phyloP scores from a whole-genome alignment of 1,284 basidiomycete species.

The Ustanciosporium gigantosporum region DNA sequence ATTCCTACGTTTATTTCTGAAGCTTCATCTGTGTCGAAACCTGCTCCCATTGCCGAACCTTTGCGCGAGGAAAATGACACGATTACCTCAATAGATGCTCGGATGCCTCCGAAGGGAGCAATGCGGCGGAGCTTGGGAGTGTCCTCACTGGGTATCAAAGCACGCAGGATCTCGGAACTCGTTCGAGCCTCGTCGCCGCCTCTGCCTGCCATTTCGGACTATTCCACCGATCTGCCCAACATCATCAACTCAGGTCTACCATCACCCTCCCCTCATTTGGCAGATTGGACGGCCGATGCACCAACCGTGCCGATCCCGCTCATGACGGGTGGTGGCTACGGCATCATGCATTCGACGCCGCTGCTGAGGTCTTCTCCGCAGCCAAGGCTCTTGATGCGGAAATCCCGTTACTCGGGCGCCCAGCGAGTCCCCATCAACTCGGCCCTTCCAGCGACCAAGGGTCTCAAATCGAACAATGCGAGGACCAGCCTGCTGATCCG shows the following conservation, averaged over 20 bases:
- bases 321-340: not conserved
- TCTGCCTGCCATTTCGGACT: slow-evolving; percentile 17
- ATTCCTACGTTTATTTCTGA: slow-evolving; percentile 1
- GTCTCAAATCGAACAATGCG: slow-evolving; percentile 1
- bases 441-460: not conserved
- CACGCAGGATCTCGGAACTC: slow-evolving; percentile 30
- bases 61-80: not conserved
- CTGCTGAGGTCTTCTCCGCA: not conserved
- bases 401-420: slow-evolving; percentile 27
- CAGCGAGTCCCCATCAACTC: slow-evolving; percentile 8
- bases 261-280: slow-evolving; percentile 18
- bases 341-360: slow-evolving; percentile 17
- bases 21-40: not conserved
- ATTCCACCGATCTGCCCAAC: slow-evolving; percentile 21
- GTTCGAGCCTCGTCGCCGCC: slow-evolving; percentile 30
- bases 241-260: slow-evolving; percentile 17
- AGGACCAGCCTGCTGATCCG: not conserved
- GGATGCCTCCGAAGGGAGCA: not conserved
- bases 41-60: not conserved
- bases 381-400: not conserved
- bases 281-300: slow-evolving; percentile 23
- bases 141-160: slow-evolving; percentile 29
- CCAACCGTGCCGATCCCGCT: not conserved
- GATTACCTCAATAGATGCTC: not conserved
- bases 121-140: slow-evolving; percentile 16